Evolutionary conservation across 2,329 filamentous ascomycete species (phyloP), one percentile per base, ranked within the genome.

Genomic region (Leptoxyphium fumago): DNA sequence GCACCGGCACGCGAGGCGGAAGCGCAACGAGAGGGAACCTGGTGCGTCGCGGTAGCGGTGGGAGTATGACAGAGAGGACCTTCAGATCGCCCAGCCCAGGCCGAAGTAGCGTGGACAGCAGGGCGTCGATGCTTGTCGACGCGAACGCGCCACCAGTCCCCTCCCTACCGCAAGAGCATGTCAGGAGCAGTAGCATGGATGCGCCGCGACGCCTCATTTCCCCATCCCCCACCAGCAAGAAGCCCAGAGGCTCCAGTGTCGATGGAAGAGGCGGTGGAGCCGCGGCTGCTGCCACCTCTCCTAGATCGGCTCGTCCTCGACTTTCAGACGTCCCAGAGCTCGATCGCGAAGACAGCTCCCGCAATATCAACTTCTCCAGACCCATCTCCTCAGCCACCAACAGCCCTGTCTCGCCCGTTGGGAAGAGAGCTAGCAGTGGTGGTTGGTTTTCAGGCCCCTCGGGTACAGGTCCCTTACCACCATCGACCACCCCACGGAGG

Each of bases 61-160:
- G 78, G 17, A 94, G 87, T 41, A 94, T 96, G 88, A 81, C 77
- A 28, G 84, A 89, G 60, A 77, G 89, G 46, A 88, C 86, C 1
- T 94, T 95, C 62, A 78, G 88, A 52, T 82, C 82, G 10, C 78
- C 80, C 2, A 93, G 84, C 73, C 48, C 69, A 61, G 64, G 63
- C 58, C 69, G 70, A 55, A 62, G 34, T 54, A 53, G 48, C 46
- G 55, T 50, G 49, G 54, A 52, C 42, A 49, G 52, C 41, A 48
- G 53, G 7, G 39, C 32, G 11, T 36, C 13, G 32, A 15, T 48
- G 13, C 49, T 52, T 13, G 52, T 52, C 29, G 48, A 52, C 8
- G 45, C 42, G 6, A 50, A 64, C 44, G 71, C 75, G 43, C 85
- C 86, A 28, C 86, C 86, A 1, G 79, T 94, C 2, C 88, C 87